These are phyloP conservation scores for Neopestalotiopsis sp. DNA, from an alignment of 2,329 filamentous ascomycete genomes.

Conservation along the genomic window DNA sequence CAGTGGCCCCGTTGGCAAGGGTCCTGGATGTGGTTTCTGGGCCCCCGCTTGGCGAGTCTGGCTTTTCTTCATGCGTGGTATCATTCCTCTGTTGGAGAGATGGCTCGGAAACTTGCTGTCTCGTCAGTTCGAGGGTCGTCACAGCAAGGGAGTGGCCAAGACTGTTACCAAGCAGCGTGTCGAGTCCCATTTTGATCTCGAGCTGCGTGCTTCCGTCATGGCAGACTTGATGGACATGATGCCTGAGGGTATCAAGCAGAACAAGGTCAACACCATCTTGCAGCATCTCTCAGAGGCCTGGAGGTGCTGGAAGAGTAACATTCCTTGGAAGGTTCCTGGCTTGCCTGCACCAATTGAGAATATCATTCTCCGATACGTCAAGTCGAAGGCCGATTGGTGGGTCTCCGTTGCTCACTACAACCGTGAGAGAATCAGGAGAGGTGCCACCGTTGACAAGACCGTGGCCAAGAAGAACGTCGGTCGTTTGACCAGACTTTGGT, in stretches of 20 bases:
- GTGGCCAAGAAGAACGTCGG: slow-evolving; percentile 99
- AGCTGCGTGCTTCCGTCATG: slow-evolving; percentile 97
- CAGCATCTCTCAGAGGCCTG: slow-evolving; percentile 98
- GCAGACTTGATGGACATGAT: slow-evolving; percentile 99
- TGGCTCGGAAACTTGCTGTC: slow-evolving; percentile 98
- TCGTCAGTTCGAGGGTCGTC: slow-evolving; percentile 95
- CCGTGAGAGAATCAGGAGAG: slow-evolving; percentile 92
- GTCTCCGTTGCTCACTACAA: slow-evolving; percentile 99
- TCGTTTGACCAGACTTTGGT: slow-evolving; percentile 90
- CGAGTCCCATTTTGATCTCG: slow-evolving; percentile 96
- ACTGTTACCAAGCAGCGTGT: slow-evolving; percentile 99
- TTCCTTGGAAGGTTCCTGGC: slow-evolving; percentile 98
- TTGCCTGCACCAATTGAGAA: slow-evolving; percentile 97
- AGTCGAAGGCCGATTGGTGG: slow-evolving; percentile 99
- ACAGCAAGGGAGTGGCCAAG: slow-evolving; percentile 98
- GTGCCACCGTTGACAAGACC: slow-evolving; percentile 97
- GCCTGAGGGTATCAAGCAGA: slow-evolving; percentile 99
- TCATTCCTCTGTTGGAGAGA: slow-evolving; percentile 93
- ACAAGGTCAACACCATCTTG: slow-evolving; percentile 97
- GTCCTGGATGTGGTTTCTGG: slow-evolving; percentile 98
- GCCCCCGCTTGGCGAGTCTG: slow-evolving; percentile 98
- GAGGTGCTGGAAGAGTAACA: slow-evolving; percentile 99
- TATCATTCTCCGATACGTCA: slow-evolving; percentile 97
- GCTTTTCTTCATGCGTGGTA: slow-evolving; percentile 99
- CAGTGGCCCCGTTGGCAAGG: slow-evolving; percentile 93